These are phyloP conservation scores for Omphalotus olearius DNA, from an alignment of 1,284 basidiomycete species.

Conservation along the genomic window DNA sequence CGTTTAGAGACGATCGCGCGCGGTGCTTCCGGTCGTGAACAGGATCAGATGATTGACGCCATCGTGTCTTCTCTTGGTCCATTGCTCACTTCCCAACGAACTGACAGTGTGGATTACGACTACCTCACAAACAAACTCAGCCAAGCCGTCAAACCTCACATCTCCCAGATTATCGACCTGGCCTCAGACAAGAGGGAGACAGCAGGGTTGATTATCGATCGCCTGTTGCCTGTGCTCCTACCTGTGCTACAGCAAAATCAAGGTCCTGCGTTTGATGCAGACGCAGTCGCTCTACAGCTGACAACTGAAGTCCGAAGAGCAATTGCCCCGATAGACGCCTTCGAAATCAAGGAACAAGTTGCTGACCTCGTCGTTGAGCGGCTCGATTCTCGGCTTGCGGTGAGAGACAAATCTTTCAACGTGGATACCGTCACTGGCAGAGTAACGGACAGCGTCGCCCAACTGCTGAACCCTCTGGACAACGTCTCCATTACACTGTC, in stretches of 20 bases:
- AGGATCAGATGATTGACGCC: slow-evolving; percentile 53
- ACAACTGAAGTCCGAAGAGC: slow-evolving; percentile 63
- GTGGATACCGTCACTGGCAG: slow-evolving; percentile 53
- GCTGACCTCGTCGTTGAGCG: slow-evolving; percentile 81
- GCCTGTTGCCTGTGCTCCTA: slow-evolving; percentile 58
- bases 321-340: slow-evolving; percentile 72
- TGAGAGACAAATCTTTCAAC: slow-evolving; percentile 67
- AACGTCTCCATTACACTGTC: slow-evolving; percentile 31
- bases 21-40: slow-evolving; percentile 41
- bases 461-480: slow-evolving; percentile 44
- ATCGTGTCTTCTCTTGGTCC: slow-evolving; percentile 60
- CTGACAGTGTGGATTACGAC: slow-evolving; percentile 73
- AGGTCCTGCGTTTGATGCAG: slow-evolving; percentile 44
- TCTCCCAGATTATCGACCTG: slow-evolving; percentile 80
- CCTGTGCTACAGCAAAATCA: slow-evolving; percentile 37
- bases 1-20: slow-evolving; percentile 52
- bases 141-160: slow-evolving; percentile 83
- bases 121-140: slow-evolving; percentile 66
- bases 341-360: slow-evolving; percentile 81
- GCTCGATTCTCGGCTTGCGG: slow-evolving; percentile 71
- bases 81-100: slow-evolving; percentile 49
- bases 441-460: slow-evolving; percentile 49
- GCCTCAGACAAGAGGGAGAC: slow-evolving; percentile 84
- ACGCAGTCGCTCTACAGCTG: slow-evolving; percentile 52
- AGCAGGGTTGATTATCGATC: slow-evolving; percentile 71